Evolutionary conservation across 1,284 basidiomycete genomes (phyloP), one percentile per base, ranked within the genome.

Genomic region (Pascua sp.): DNA sequence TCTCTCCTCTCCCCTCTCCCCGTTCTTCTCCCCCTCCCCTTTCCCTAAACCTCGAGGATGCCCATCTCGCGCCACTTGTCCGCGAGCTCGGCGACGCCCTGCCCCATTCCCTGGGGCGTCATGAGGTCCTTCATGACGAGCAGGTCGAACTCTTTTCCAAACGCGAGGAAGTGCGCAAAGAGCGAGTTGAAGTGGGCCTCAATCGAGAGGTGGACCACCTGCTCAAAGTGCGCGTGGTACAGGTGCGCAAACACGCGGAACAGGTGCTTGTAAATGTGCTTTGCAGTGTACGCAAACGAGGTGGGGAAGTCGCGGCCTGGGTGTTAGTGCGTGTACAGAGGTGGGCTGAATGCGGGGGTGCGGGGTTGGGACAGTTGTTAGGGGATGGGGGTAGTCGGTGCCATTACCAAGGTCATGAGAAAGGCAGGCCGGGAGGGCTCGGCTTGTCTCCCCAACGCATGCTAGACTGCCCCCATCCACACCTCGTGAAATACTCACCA

Each of bases 171-270:
- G 78, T 98, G 94, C 0, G 94, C 94, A 70, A 98, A 98, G 40
- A 98, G 84, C n/a, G 89, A 91, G 78, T 98, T 98, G 80, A 97
- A 93, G 77, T 98, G 94, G 0, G 93, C 93, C 72, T 98, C 95
- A 47, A 90, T 87, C 56, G 90, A 91, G 18, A 98, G 84, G 74
- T 98, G 94, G 66, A 97, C 86, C 67, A 89, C 86, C 42, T 91
- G 89, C 17, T 84, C 81, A 75, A 94, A 98, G 74, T 98, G 95
- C 5, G 91, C 88, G 75, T 98, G 89, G 78, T 98, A 98, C 70
- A 98, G 87, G 78, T 98, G 95, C 1, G 95, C 94, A 77, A 98
- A 98, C 49, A 98, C 91, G 48, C 95, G 88, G 56, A 98, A 85
- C 38, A 98, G 87, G 71, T 98, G 95, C 50, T 92, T 89, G 80